phyloP scores from a whole-genome alignment of 257 asterid genomes.

The Solanum appendiculatum region DNA sequence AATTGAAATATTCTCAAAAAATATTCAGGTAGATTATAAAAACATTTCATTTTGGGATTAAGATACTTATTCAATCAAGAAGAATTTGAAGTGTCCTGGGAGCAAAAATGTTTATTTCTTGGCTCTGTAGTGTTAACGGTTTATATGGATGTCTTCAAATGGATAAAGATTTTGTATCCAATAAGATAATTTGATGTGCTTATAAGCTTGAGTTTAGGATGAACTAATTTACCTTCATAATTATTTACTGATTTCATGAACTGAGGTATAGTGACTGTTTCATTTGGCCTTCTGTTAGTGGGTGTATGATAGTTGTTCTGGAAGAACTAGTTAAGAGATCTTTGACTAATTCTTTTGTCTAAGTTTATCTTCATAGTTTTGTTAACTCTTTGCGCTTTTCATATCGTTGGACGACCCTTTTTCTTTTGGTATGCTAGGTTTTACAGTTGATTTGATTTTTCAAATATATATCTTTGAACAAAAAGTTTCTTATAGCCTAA shows the following conservation, averaged over 20 bases:
- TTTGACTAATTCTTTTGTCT: neutral
- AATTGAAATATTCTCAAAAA: too few species aligned
- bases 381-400: neutral
- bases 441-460: neutral
- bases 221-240: neutral
- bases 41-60: neutral
- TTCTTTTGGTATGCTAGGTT: neutral
- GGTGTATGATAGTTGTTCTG: neutral
- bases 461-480: neutral
- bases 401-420: neutral
- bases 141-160: neutral
- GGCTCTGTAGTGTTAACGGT: neutral
- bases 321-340: neutral
- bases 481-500: neutral
- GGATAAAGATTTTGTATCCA: neutral
- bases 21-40: constrained; percentile 64
- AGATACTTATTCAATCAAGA: neutral
- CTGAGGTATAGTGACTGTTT: neutral
- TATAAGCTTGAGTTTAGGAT: neutral
- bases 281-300: neutral
- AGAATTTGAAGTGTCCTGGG: neutral
- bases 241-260: neutral
- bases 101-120: neutral
- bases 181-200: neutral
- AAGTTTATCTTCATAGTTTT: neutral